Conservation (phyloP, 768 basidiomycete species). For the Inosperma sp. region DNA sequence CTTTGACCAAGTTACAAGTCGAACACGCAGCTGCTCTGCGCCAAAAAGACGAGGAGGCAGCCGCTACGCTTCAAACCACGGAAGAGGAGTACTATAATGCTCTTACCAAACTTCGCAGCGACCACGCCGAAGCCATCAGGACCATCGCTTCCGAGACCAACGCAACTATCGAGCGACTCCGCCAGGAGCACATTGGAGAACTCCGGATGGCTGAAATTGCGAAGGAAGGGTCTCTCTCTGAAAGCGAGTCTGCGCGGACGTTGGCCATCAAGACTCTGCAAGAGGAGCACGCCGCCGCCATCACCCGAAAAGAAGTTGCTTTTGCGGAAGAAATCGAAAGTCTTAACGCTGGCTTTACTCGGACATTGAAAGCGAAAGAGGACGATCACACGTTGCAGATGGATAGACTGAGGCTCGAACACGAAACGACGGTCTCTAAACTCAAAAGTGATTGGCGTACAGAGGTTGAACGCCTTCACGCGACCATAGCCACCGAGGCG, state of each 20-base stretch:
- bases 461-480: conserved; percentile 46
- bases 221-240: conserved; percentile 66
- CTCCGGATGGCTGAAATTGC: conserved; percentile 72
- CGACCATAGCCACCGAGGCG: conserved; percentile 41
- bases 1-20: conserved; percentile 41
- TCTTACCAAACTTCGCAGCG: conserved; percentile 67
- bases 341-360: conserved; percentile 59
- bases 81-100: conserved; percentile 82
- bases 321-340: conserved; percentile 63
- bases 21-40: conserved; percentile 57
- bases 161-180: conserved; percentile 62
- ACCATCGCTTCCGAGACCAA: conserved; percentile 56
- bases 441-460: conserved; percentile 50
- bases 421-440: conserved; percentile 48
- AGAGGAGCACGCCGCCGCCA: conserved; percentile 65
- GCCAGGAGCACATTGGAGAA: conserved; percentile 71
- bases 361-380: conserved; percentile 48
- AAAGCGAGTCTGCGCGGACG: conserved; percentile 65
- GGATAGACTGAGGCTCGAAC: conserved; percentile 58
- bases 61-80: conserved; percentile 56
- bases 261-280: conserved; percentile 60
- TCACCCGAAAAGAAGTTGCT: conserved; percentile 60
- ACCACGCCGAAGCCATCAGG: conserved; percentile 64
- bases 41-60: conserved; percentile 56
- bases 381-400: conserved; percentile 57